Percentiles rank a stretch among this genome's conserved stretches.
phyloP scores from a whole-genome alignment of 2,329 filamentous ascomycete genomes.

The Sporothrix phasma region DNA sequence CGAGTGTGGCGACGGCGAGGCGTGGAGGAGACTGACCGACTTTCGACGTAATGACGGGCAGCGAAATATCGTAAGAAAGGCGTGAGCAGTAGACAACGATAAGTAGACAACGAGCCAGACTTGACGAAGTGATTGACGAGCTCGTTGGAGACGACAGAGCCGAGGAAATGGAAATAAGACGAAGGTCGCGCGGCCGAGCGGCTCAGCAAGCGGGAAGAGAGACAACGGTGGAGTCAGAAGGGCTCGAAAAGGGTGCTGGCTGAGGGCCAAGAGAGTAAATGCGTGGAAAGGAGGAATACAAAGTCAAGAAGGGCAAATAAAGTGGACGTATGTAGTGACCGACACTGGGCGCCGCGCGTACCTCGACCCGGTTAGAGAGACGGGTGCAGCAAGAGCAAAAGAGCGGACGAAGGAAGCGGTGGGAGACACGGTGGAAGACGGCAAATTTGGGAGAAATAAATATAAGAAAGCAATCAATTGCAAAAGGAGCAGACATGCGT shows the following conservation, averaged over 20 bases:
- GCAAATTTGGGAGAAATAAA: background rate
- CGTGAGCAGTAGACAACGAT: background rate
- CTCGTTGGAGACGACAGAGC: background rate
- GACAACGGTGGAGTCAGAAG: background rate
- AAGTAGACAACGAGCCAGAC: background rate
- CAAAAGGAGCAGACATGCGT: constrained; percentile 2
- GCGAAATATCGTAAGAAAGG: background rate
- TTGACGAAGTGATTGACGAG: no score
- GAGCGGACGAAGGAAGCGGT: background rate
- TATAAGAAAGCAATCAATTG: background rate
- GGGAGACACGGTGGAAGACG: background rate
- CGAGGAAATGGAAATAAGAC: background rate
- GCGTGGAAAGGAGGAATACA: background rate
- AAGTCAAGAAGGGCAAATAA: background rate
- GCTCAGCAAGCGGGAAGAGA: background rate
- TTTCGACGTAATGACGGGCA: background rate
- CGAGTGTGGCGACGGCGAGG: constrained; percentile 3
- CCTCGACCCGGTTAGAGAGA: constrained; percentile 6
- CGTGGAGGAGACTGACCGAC: background rate
- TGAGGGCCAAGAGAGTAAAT: background rate
- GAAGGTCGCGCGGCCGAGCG: background rate
- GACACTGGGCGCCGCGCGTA: constrained; percentile 11
- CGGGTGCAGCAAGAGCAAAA: background rate
- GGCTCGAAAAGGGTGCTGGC: background rate
- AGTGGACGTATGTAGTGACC: background rate